Percentiles rank a stretch among this genome's conserved stretches.
Conservation (phyloP, 495 filamentous ascomycete genomes). For the Poronia punctata region DNA sequence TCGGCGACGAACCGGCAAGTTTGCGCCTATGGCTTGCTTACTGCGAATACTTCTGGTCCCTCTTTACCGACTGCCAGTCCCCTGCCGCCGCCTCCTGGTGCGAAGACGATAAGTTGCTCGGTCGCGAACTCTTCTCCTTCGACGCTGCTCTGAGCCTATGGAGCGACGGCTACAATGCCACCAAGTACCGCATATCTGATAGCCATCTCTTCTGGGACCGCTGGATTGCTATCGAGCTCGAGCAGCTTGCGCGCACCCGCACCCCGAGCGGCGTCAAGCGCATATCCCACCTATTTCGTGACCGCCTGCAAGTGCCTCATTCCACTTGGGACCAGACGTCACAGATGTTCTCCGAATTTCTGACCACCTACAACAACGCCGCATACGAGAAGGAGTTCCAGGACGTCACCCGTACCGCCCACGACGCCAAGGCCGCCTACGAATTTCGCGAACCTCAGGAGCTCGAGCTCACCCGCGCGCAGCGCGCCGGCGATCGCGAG, state of each 20-base stretch:
- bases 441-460: slow-evolving; percentile 65
- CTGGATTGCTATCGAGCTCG: slow-evolving; percentile 56
- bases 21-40: slow-evolving; percentile 82
- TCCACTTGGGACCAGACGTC: slow-evolving; percentile 79
- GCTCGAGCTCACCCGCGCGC: slow-evolving; percentile 53
- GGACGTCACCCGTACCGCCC: slow-evolving; percentile 55
- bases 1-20: slow-evolving; percentile 76
- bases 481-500: slow-evolving; percentile 49
- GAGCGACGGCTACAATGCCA: slow-evolving; percentile 69
- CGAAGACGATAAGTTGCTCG: slow-evolving; percentile 67
- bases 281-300: slow-evolving; percentile 62
- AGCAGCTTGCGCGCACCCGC: slow-evolving; percentile 47
- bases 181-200: slow-evolving; percentile 73
- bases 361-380: slow-evolving; percentile 66
- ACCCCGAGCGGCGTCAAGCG: slow-evolving; percentile 53
- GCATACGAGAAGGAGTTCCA: slow-evolving; percentile 79
- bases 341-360: slow-evolving; percentile 71
- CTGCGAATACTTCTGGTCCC: slow-evolving; percentile 75
- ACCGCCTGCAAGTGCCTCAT: slow-evolving; percentile 73
- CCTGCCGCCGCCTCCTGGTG: slow-evolving; percentile 9
- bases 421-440: slow-evolving; percentile 63
- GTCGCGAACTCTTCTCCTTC: slow-evolving; percentile 72
- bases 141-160: slow-evolving; percentile 71
- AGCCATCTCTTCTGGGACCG: slow-evolving; percentile 87
- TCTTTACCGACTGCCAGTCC: slow-evolving; percentile 59